A percentile compares a stretch with the other conserved stretches of the same genome.
phyloP scores from a whole-genome alignment of 352 stramenopile genomes.

The Phytopythium montanum region DNA sequence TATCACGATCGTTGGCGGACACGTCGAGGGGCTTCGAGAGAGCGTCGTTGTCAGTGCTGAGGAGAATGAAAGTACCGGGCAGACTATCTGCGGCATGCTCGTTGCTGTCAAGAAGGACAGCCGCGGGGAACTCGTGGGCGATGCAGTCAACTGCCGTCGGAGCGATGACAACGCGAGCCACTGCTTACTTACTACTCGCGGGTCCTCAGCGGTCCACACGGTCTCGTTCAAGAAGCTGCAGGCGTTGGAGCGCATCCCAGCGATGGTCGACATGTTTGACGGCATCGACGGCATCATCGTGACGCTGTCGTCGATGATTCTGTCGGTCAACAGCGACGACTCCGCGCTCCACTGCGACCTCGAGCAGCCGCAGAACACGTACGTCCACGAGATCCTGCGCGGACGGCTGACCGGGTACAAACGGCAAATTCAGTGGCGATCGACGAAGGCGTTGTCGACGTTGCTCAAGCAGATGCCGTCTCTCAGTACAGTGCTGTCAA shows the following conservation, averaged over 20 bases:
- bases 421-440: conserved; percentile 76
- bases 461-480: conserved; percentile 70
- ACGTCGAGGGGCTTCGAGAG: conserved; percentile 71
- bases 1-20: conserved; percentile 66
- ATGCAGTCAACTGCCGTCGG: conserved; percentile 10
- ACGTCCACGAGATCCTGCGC: conserved; percentile 55
- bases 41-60: conserved; percentile 54
- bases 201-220: conserved; percentile 6
- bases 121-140: conserved; percentile 34
- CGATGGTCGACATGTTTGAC: conserved; percentile 78
- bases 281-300: conserved; percentile 48
- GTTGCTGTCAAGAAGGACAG: conserved; percentile 35
- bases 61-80: conserved; percentile 25
- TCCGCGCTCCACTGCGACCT: conserved; percentile 35
- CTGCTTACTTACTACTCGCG: neutral
- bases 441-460: conserved; percentile 65
- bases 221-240: conserved; percentile 55
- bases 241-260: conserved; percentile 66
- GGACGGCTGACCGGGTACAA: conserved; percentile 64
- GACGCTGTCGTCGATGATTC: conserved; percentile 48
- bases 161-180: neutral
- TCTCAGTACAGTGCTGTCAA: conserved; percentile 31
- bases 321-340: conserved; percentile 27
- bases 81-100: conserved; percentile 21
- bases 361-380: conserved; percentile 58